Percentiles rank a stretch among this genome's conserved stretches.
Evolutionary conservation across 148 eudicot genomes (phyloP).

Genomic region (Camellia japonica): DNA sequence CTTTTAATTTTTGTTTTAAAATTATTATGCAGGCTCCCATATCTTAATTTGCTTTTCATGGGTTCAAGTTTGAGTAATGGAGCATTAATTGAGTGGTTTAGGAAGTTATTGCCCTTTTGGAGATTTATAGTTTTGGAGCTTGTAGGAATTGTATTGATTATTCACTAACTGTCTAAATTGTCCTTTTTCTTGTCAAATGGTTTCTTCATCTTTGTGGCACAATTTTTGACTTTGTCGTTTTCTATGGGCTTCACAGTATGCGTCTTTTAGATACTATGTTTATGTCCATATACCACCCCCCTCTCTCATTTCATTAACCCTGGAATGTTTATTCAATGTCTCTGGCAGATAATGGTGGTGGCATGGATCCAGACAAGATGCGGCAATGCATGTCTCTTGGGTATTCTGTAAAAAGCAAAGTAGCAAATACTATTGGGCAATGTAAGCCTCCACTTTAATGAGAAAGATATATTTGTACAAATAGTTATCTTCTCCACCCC

Average conservation of each 20-base stretch:
- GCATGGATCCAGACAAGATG: constrained; percentile 88
- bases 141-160: background rate
- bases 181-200: background rate
- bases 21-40: background rate
- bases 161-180: background rate
- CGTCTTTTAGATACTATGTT: background rate
- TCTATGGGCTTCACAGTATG: background rate
- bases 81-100: background rate
- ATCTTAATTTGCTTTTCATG: background rate
- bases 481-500: background rate
- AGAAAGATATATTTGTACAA: background rate
- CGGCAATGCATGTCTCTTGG: constrained; percentile 97
- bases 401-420: constrained; percentile 82
- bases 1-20: background rate
- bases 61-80: constrained; percentile 8
- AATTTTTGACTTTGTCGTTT: background rate
- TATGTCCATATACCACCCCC: background rate
- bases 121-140: background rate
- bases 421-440: constrained; percentile 86
- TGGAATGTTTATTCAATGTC: background rate
- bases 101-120: background rate
- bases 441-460: constrained; percentile 39
- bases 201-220: background rate
- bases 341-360: constrained; percentile 87
- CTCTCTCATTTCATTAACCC: background rate